phyloP scores from a whole-genome alignment of 495 filamentous ascomycete species.

The Chaetomium cochliodes region DNA sequence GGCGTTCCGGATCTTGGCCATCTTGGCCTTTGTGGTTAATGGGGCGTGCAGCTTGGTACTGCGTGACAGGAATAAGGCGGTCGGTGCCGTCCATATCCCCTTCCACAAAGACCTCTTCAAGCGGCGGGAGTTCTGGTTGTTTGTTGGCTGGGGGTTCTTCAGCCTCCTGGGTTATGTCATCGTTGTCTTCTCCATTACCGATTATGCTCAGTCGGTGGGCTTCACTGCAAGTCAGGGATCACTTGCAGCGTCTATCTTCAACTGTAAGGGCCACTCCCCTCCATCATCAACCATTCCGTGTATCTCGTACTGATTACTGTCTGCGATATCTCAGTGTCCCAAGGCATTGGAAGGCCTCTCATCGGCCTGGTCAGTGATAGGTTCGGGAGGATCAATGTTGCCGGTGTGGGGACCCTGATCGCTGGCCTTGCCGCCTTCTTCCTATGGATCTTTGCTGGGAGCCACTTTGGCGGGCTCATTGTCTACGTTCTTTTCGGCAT shows the following conservation, averaged over 20 bases:
- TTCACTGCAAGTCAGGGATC: conserved; percentile 65
- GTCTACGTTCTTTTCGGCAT: conserved; percentile 70
- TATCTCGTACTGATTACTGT: conserved; percentile 6
- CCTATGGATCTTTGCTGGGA: conserved; percentile 66
- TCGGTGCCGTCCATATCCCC: conserved; percentile 60
- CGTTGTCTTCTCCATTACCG: conserved; percentile 68
- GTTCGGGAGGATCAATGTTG: conserved; percentile 67
- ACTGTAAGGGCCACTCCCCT: conserved; percentile 48
- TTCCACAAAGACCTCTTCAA: conserved; percentile 64
- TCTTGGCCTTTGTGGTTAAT: conserved; percentile 60
- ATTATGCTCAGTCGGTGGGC: conserved; percentile 64
- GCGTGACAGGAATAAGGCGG: conserved; percentile 64
- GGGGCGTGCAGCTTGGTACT: conserved; percentile 57
- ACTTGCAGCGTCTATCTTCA: conserved; percentile 69
- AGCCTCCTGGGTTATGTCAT: conserved; percentile 71
- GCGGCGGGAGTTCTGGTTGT: conserved; percentile 60
- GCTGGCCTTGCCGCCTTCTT: conserved; percentile 61
- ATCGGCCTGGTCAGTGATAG: conserved; percentile 67
- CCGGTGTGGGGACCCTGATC: conserved; percentile 58
- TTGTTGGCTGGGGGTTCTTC: conserved; percentile 67
- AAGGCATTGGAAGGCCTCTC: conserved; percentile 55
- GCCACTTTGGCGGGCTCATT: conserved; percentile 63
- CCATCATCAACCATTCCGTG: not conserved
- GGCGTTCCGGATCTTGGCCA: conserved; percentile 68
- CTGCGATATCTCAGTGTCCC: conserved; percentile 35